These are phyloP conservation scores for Bryopsis sp. DNA, from an alignment of 139 green algal genomes.

Conservation along the genomic window DNA sequence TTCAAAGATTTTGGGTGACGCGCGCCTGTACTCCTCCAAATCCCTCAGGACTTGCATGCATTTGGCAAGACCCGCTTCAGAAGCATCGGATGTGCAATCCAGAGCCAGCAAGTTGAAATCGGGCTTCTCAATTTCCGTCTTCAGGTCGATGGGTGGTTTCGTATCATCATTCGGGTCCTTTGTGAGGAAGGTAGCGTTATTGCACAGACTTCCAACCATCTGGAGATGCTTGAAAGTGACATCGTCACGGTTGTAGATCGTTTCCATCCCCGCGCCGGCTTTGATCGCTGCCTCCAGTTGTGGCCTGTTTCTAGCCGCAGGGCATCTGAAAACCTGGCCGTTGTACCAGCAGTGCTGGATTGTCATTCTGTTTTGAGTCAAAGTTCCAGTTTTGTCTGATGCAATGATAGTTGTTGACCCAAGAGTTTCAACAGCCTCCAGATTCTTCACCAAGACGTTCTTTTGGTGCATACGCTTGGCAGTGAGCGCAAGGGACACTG, in stretches of 20 bases:
- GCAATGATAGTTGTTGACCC: slow-evolving; percentile 37
- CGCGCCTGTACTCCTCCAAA: slow-evolving; percentile 35
- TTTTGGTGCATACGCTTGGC: slow-evolving; percentile 35
- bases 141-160: slow-evolving; percentile 24
- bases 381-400: slow-evolving; percentile 40
- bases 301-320: slow-evolving; percentile 37
- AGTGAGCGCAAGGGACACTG: slow-evolving; percentile 31
- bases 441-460: slow-evolving; percentile 39
- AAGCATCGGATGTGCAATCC: slow-evolving; percentile 54
- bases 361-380: slow-evolving; percentile 45
- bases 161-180: slow-evolving; percentile 32
- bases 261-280: slow-evolving; percentile 22
- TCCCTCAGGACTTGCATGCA: slow-evolving; percentile 51
- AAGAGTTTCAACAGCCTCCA: slow-evolving; percentile 37
- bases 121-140: slow-evolving; percentile 23
- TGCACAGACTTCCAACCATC: slow-evolving; percentile 53
- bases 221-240: slow-evolving; percentile 46
- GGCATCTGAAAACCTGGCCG: slow-evolving; percentile 30
- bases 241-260: slow-evolving; percentile 31
- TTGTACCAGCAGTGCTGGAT: slow-evolving; percentile 42
- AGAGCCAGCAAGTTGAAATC: slow-evolving; percentile 66
- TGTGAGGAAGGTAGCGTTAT: slow-evolving; percentile 54
- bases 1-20: slow-evolving; percentile 61
- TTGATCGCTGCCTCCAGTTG: slow-evolving; percentile 35
- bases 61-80: slow-evolving; percentile 52